Conservation (phyloP, 495 filamentous ascomycete genomes). For the Filosporella fistucella region DNA sequence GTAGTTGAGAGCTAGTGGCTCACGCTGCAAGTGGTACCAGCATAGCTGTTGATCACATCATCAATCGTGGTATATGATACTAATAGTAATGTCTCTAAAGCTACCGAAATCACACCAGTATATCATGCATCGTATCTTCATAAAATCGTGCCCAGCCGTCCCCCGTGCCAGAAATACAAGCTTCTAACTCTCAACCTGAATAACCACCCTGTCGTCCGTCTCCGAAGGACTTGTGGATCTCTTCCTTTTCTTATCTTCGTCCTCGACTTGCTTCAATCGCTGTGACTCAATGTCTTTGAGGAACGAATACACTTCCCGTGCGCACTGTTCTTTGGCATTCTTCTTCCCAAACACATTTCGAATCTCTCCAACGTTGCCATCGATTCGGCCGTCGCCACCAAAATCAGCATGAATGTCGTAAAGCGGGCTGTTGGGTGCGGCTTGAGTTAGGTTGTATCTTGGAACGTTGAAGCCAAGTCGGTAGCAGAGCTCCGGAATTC, state of each 20-base stretch:
- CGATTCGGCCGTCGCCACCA: slow-evolving; percentile 24
- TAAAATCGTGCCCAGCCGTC: too few species aligned
- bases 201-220: too few species aligned
- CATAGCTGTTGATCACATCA: too few species aligned
- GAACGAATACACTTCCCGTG: slow-evolving; percentile 28
- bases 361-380: slow-evolving; percentile 33
- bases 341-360: slow-evolving; percentile 40
- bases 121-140: too few species aligned
- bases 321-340: slow-evolving; percentile 40
- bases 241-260: slow-evolving; percentile 4
- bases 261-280: slow-evolving; percentile 14
- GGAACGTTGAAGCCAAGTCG: slow-evolving; percentile 15
- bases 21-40: too few species aligned
- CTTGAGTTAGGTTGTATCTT: slow-evolving; percentile 9
- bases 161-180: too few species aligned
- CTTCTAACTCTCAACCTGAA: too few species aligned
- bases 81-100: too few species aligned
- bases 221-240: too few species aligned
- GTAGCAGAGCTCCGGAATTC: slow-evolving; percentile 16
- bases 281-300: slow-evolving; percentile 27
- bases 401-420: slow-evolving; percentile 27
- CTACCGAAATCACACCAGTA: too few species aligned
- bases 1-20: too few species aligned
- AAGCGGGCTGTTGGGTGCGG: slow-evolving; percentile 10
- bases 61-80: too few species aligned